Evolutionary conservation across 2,329 filamentous ascomycete genomes (phyloP).

Genomic region (Davidsoniella eucalypti): DNA sequence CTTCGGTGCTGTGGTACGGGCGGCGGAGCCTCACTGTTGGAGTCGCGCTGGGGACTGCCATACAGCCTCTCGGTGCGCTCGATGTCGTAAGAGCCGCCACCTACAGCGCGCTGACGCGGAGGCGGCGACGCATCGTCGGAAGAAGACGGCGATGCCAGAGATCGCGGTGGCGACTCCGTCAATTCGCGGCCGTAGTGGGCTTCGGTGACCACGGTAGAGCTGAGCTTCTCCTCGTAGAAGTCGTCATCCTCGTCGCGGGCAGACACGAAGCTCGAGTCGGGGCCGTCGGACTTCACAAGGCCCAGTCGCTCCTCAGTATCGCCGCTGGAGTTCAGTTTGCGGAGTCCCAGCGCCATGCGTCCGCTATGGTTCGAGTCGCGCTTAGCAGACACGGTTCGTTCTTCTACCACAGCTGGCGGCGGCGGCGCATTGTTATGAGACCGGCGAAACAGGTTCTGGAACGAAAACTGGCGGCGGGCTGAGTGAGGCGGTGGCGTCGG

Average conservation of each 20-base stretch:
- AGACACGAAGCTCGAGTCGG: constrained; percentile 2
- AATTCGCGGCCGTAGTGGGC: neutral
- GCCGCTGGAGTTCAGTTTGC: constrained; percentile 20
- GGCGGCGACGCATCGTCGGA: constrained; percentile 4
- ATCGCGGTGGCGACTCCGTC: neutral
- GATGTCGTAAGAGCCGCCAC: constrained; percentile 10
- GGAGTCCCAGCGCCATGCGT: constrained; percentile 1
- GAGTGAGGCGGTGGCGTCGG: constrained; percentile 46
- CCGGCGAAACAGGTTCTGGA: constrained; percentile 61
- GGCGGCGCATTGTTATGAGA: constrained; percentile 22
- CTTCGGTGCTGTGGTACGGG: constrained; percentile 4
- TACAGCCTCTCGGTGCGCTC: constrained; percentile 5
- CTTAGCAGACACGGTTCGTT: neutral
- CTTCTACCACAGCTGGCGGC: constrained; percentile 21
- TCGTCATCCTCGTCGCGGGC: constrained; percentile 9
- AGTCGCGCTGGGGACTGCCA: neutral
- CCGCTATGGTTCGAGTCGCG: constrained; percentile 4
- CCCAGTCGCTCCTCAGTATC: constrained; percentile 67
- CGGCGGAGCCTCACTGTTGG: constrained; percentile 1
- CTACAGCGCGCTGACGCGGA: neutral
- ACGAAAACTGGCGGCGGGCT: constrained; percentile 72
- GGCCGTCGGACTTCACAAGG: constrained; percentile 56
- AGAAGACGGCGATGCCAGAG: constrained; percentile 2
- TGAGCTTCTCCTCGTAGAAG: constrained; percentile 9
- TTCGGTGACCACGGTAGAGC: neutral